Evolutionary conservation across 768 basidiomycete genomes (phyloP), one percentile per base, ranked within the genome.

Genomic region (Macrolepiota fuliginosa): DNA sequence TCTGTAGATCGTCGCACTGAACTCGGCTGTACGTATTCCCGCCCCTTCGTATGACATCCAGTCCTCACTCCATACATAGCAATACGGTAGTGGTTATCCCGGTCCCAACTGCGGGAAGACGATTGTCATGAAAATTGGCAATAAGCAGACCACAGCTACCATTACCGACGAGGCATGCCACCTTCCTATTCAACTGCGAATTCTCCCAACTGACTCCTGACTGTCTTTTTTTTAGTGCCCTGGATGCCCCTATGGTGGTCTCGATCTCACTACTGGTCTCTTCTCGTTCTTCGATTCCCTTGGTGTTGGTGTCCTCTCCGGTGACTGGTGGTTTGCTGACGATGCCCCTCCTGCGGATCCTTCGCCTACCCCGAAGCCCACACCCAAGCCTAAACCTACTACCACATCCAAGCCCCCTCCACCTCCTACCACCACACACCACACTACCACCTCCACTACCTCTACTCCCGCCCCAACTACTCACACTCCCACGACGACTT

Each of bases 251-350:
- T 80, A 70, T 36, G 81, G 79, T 27, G 90, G 83, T 45, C 81
- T 92, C 27, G 92, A 94, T 74, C 76, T 92, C 58, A 86, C 86
- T 27, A 67, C 73, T 13, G 85, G 86, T 56, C 79, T 93, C 51
- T 93, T 94, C 74, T 61, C 73, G 35, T 82, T 76, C 77, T 90
- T 92, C 67, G 83, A 81, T 3, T 9, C 66, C 19, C 66, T 76
- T 50, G 67, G 67, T 40, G 70, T 45, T 1, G 91, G 91, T 46
- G 81, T 88, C 4, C 66, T 92, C 54, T 81, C 80, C 63, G 88
- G 86, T 53, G 66, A 70, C 6, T 93, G 91, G 91, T 78, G 70
- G 63, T 87, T 76, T n/a, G 58, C 54, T 19, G 59, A 49, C 19
- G 65, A 61, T 19, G 51, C 27, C 29, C 29, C 29, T 45, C 19